Evolutionary conservation across 768 basidiomycete species (phyloP), one percentile per base, ranked within the genome.

Genomic region (Crepidotus variabilis): DNA sequence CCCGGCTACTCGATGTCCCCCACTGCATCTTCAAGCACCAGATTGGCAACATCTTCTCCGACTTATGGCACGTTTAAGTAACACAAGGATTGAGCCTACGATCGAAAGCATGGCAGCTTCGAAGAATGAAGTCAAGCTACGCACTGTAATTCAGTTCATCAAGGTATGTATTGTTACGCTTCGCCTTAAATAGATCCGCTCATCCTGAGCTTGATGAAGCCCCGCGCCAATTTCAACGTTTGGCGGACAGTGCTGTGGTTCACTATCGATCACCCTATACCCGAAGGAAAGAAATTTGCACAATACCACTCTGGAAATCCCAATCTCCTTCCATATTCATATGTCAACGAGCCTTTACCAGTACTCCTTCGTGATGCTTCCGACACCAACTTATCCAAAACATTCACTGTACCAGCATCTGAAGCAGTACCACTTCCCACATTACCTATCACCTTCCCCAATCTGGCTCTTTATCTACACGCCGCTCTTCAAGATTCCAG

Each of bases 161-260:
- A 88, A 85, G 76, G 90, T 89, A 61, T 52, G 79, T 62, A 36
- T 18, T 14, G 1, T 2, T 32, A 6, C 8, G n/a, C 6, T 34
- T 36, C n/a, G 28, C 46, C 28, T 45, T 24, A 2, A 14, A 11
- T 35, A n/a, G 16, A 20, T 23, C 22, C 47, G 21, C 39, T 18
- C 11, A 14, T 51, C 2, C 47, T 57, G n/a, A 47, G 28, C n/a
- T 47, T 47, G 18, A 32, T 47, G 16, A 32, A 91, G 88, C 76
- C 85, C 8, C 82, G 87, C 62, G 81, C 78, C 36, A 64, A 75
- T 18, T 78, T 85, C 0, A 63, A 71, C 4, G 82, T 85, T 16
- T 93, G 91, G 91, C 79, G 86, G 53, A 85, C 85, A 9, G 72
- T 92, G 20, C 68, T 92, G 14, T 92, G 90, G 78, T 83, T 93